Evolutionary conservation across 2,329 filamentous ascomycete genomes (phyloP).

Genomic region (Aspergillus fischeri): DNA sequence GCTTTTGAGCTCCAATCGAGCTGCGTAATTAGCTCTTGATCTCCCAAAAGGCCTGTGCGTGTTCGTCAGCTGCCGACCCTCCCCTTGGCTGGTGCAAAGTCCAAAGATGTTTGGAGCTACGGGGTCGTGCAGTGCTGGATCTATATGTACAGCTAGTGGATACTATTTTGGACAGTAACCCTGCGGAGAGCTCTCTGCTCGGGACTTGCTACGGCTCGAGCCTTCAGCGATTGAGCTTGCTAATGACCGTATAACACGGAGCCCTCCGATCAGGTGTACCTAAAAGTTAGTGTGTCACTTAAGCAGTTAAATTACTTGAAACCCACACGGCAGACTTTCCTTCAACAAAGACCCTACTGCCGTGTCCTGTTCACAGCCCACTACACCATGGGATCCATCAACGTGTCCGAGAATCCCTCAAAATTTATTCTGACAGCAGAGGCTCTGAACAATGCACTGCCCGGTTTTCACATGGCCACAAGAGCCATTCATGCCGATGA

Average conservation of each 20-base stretch:
- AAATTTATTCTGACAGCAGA: not conserved
- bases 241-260: not conserved
- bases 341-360: not conserved
- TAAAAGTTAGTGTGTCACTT: not conserved
- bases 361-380: not conserved
- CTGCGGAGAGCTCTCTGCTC: not conserved
- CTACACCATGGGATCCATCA: not conserved
- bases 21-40: too few relatives aligned
- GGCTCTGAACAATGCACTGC: not conserved
- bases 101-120: too few relatives aligned
- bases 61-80: too few relatives aligned
- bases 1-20: too few relatives aligned
- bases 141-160: not conserved
- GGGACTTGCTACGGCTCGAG: too few relatives aligned
- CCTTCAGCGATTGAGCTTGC: not conserved
- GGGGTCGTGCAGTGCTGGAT: not conserved
- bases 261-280: not conserved
- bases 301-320: too few relatives aligned
- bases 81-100: too few relatives aligned
- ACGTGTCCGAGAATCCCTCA: not conserved
- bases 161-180: not conserved
- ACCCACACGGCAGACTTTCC: not conserved
- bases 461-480: constrained; percentile 41
- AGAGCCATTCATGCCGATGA: constrained; percentile 77
- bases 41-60: too few relatives aligned